Evolutionary conservation across 441 rosid species (phyloP).

Genomic region (Breynia disticha): DNA sequence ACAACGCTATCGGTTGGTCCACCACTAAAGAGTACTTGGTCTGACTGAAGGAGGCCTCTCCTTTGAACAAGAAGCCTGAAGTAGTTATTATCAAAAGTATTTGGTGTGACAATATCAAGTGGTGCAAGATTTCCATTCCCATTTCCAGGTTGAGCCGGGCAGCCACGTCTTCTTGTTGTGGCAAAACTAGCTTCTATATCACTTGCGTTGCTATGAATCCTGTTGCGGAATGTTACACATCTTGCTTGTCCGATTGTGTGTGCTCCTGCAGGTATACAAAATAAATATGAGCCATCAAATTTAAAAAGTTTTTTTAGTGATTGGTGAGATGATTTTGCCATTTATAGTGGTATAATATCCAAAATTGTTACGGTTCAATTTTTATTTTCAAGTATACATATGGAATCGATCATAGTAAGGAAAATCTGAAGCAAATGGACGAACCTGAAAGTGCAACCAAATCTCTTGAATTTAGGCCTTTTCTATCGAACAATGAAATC

Average conservation of each 20-base stretch:
- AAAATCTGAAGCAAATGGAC: not conserved
- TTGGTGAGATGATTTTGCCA: too few species aligned
- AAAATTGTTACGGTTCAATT: too few species aligned
- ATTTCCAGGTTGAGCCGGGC: conserved; percentile 16
- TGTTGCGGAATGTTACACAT: conserved; percentile 34
- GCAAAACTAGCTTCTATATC: conserved; percentile 41
- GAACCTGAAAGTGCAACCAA: conserved; percentile 23
- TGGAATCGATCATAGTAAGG: too few species aligned
- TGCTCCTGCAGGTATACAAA: conserved; percentile 32
- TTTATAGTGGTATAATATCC: too few species aligned
- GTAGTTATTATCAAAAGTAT: conserved; percentile 13
- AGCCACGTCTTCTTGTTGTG: conserved; percentile 29
- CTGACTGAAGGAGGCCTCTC: conserved; percentile 46
- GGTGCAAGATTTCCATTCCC: conserved; percentile 31
- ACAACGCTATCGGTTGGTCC: conserved; percentile 41
- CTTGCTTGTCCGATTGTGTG: conserved; percentile 44
- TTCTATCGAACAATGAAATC: conserved; percentile 4
- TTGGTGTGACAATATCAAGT: conserved; percentile 19
- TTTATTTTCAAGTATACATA: too few species aligned
- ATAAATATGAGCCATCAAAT: conserved; percentile 41
- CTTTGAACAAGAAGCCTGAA: conserved; percentile 38
- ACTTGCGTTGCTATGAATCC: conserved; percentile 32
- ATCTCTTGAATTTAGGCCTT: conserved; percentile 19
- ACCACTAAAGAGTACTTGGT: conserved; percentile 41
- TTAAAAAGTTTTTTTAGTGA: not conserved